A percentile compares a stretch with the other conserved stretches of the same genome.
Evolutionary conservation across 1,284 basidiomycete genomes (phyloP).

Genomic region (Boletellus dicymbophilus): DNA sequence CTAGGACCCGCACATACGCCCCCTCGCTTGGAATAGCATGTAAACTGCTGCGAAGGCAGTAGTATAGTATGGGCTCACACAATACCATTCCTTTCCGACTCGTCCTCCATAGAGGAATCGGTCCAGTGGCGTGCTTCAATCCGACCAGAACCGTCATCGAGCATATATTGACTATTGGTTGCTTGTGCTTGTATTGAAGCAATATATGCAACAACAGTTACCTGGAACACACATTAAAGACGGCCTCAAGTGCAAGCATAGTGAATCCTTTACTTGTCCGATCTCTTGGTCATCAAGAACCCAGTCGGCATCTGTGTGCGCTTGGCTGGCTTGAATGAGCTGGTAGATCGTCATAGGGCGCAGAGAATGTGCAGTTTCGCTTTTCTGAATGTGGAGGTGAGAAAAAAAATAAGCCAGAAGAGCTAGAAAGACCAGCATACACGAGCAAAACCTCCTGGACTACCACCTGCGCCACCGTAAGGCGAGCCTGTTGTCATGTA

Average conservation of each 20-base stretch:
- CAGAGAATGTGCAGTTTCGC: constrained; percentile 64
- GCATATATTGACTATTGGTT: constrained; percentile 80
- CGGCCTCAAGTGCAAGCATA: background rate
- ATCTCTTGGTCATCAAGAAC: constrained; percentile 80
- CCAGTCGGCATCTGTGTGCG: constrained; percentile 90
- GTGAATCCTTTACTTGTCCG: constrained; percentile 63
- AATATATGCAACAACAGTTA: constrained; percentile 83
- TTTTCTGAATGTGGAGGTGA: constrained; percentile 33
- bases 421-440: constrained; percentile 27
- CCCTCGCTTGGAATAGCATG: constrained; percentile 56
- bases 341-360: constrained; percentile 89
- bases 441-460: constrained; percentile 44
- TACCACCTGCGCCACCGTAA: constrained; percentile 43
- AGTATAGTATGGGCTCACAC: constrained; percentile 23
- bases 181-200: constrained; percentile 69
- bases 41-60: background rate
- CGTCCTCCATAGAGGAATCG: constrained; percentile 64
- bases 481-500: constrained; percentile 47
- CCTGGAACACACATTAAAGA: too few relatives aligned
- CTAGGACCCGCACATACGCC: constrained; percentile 84
- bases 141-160: constrained; percentile 90
- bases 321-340: constrained; percentile 75
- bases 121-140: constrained; percentile 92
- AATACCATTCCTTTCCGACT: constrained; percentile 49
- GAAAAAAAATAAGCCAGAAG: constrained; percentile 2